Evolutionary conservation across 345 rosid species (phyloP), one percentile per base, ranked within the genome.

Genomic region (Arabis hirsuta): DNA sequence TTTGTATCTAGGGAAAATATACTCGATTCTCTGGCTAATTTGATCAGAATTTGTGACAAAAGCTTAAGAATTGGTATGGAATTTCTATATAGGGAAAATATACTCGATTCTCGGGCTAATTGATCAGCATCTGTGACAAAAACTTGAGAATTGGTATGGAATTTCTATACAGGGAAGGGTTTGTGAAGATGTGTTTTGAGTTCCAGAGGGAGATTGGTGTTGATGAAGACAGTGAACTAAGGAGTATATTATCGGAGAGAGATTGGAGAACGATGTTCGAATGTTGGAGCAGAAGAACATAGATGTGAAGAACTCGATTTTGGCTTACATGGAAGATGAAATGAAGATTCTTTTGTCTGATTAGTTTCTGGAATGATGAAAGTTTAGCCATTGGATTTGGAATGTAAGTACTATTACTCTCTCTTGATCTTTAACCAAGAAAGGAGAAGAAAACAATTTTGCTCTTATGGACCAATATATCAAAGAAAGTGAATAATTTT

Each of bases 271-370:
- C 32, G 84, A 89, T 67, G 76, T 88, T 41, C 11, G 34, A 54
- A 53, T 81, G 12, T 73, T 84, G 74, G 81, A 79, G 34, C 78
- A 82, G 67, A 85, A 82, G 67, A 82, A 81, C 29, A 59, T 72
- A 16, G 76, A 81, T 53, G 67, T 89, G 56, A 64, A 80, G 78
- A 81, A 87, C 71, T 86, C 84, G 41, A 79, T 82, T 78, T 73
- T 78, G 32, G 89, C 89, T 58, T 85, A 76, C 79, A 78, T 77
- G 73, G 96, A 89, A 22, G 91, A 86, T 76, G 79, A 70, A 39
- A 53, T 76, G 79, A 50, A 6, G 61, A 76, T 31, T 55, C 55
- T 63, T 1, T 31, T 47, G 3, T 76, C 74, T 47, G 71, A 76
- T 62, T 38, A 76, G 24, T 22, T 59, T 62, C 63, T 75, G 0